phyloP scores from a whole-genome alignment of 768 basidiomycete species.

The Lactarius indigo region DNA sequence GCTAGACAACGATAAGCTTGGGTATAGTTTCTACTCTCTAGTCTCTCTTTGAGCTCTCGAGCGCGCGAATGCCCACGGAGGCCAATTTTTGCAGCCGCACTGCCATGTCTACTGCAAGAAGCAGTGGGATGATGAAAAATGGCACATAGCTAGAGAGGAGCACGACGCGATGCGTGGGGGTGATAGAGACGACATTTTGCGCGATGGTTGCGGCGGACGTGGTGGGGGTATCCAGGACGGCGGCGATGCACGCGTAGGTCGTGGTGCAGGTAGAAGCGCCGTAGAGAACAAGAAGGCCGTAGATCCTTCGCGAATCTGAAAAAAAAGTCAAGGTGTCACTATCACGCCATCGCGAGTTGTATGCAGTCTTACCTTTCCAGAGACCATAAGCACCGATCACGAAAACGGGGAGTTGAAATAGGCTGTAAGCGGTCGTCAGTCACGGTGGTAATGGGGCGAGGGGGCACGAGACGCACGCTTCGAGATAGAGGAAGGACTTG shows the following conservation, averaged over 20 bases:
- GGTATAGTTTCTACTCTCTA: not conserved
- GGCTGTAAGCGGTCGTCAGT: conserved; percentile 32
- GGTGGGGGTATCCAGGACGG: conserved; percentile 52
- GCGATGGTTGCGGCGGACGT: conserved; percentile 35
- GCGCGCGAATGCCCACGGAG: conserved; percentile 7
- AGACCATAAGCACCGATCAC: conserved; percentile 61
- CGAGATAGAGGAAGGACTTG: conserved; percentile 58
- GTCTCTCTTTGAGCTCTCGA: conserved; percentile 6
- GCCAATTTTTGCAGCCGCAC: conserved; percentile 30
- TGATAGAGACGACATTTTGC: conserved; percentile 39
- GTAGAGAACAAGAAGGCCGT: conserved; percentile 66
- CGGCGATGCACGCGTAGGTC: conserved; percentile 63
- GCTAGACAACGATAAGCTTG: not conserved
- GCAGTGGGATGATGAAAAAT: conserved; percentile 66
- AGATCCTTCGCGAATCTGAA: conserved; percentile 51
- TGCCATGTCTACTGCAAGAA: conserved; percentile 74
- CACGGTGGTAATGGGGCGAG: not conserved
- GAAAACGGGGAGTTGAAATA: conserved; percentile 78
- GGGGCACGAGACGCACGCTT: conserved; percentile 44
- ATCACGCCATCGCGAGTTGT: not conserved
- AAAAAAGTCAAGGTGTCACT: not conserved
- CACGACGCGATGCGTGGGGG: conserved; percentile 48
- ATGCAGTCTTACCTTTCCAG: conserved; percentile 44
- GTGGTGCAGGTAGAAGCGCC: conserved; percentile 78
- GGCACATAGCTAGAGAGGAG: conserved; percentile 71